Evolutionary conservation across 108 stramenopile species (phyloP).

Genomic region (Fragilariopsis cylindrus): DNA sequence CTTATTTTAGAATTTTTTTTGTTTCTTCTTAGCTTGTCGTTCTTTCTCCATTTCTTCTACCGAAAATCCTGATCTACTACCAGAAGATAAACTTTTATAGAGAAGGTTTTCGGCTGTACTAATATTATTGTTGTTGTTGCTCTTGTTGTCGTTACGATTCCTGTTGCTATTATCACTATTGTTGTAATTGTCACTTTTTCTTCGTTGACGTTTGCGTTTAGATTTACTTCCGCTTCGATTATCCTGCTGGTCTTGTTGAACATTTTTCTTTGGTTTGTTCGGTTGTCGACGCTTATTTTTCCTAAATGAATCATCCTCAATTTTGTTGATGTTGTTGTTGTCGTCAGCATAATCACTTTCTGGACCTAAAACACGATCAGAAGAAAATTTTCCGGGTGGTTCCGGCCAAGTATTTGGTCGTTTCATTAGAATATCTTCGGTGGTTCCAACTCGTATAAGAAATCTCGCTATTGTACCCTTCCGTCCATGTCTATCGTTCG

Average conservation of each 20-base stretch:
- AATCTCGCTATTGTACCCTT: conserved; percentile 67
- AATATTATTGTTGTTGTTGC: conserved; percentile 8
- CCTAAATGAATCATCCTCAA: too few relatives aligned
- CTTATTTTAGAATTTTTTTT: conserved; percentile 9
- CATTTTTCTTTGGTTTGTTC: not conserved
- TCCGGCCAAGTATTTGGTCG: conserved; percentile 74
- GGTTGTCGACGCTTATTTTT: not conserved
- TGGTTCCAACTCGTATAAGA: conserved; percentile 68
- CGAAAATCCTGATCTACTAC: conserved; percentile 52
- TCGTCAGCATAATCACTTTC: conserved; percentile 50
- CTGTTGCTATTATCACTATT: conserved; percentile 11
- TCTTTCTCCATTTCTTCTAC: conserved; percentile 70
- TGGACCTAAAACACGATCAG: conserved; percentile 68
- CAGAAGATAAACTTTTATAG: conserved; percentile 33
- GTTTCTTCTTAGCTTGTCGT: conserved; percentile 42
- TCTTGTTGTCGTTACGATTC: conserved; percentile 2
- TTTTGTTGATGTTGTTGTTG: not conserved
- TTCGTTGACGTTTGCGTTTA: not conserved
- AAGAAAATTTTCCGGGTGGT: conserved; percentile 75
- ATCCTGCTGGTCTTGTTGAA: not conserved
- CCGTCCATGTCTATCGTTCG: conserved; percentile 72
- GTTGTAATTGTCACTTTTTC: too few relatives aligned
- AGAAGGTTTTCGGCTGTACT: conserved; percentile 18
- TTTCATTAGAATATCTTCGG: conserved; percentile 68
- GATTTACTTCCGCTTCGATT: not conserved